phyloP scores from a whole-genome alignment of 495 filamentous ascomycete species.

The Aspergillus kassunensis region DNA sequence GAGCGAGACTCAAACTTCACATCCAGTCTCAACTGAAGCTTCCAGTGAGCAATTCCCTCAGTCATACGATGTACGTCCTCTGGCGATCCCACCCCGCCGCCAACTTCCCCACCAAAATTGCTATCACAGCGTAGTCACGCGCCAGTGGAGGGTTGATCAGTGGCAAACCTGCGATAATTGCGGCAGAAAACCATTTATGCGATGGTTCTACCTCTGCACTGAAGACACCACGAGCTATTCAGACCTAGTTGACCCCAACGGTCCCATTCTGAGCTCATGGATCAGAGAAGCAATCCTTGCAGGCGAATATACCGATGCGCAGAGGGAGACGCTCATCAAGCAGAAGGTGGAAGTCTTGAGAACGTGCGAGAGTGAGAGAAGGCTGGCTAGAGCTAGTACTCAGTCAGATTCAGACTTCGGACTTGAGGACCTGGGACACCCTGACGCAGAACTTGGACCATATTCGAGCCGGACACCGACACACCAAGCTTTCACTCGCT shows the following conservation, averaged over 20 bases:
- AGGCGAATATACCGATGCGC: conserved; percentile 45
- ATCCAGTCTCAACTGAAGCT: not conserved
- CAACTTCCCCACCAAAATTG: conserved; percentile 10
- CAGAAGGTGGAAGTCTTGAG: conserved; percentile 37
- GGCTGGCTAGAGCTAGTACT: not conserved
- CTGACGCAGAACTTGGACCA: not conserved
- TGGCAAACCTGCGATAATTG: conserved; percentile 49
- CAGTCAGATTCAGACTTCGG: not conserved
- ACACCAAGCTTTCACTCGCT: conserved; percentile 29
- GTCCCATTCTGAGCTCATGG: conserved; percentile 31
- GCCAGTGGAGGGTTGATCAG: conserved; percentile 12
- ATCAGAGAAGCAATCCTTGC: conserved; percentile 46
- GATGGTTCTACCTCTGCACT: conserved; percentile 66
- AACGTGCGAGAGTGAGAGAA: conserved; percentile 15
- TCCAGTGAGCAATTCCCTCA: not conserved
- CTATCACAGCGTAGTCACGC: conserved; percentile 14
- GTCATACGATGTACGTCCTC: not conserved
- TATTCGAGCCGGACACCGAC: not conserved
- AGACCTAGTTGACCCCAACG: conserved; percentile 22
- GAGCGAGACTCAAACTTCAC: not conserved
- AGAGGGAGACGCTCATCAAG: conserved; percentile 35
- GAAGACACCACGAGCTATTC: conserved; percentile 43
- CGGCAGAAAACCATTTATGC: conserved; percentile 39
- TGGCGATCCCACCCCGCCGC: not conserved
- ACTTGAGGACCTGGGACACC: not conserved